Evolutionary conservation across 352 stramenopile genomes (phyloP), one percentile per base, ranked within the genome.

Genomic region (Pythium aristosporum): DNA sequence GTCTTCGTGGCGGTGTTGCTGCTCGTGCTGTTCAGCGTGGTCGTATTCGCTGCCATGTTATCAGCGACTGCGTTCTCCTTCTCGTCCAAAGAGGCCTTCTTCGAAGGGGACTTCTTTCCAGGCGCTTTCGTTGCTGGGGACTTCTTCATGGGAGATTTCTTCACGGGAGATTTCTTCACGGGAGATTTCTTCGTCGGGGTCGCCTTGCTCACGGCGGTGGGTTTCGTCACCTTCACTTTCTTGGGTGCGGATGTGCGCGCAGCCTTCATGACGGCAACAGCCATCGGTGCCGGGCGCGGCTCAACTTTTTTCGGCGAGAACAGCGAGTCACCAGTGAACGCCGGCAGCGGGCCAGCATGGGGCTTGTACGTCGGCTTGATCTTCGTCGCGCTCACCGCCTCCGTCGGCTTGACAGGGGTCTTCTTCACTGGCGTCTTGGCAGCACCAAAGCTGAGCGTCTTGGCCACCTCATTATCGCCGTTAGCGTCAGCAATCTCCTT

Each of bases 261-360:
- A 6, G 67, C 69, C 39, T 77, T 73, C 56, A 67, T 70, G 36
- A 75, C 67, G 20, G 61, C 30, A 2, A 66, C 50, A 12, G 67
- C 43, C 60, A 66, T 74, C 12, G 67, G 70, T 8, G 69, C 57
- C 28, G 73, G 68, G 2, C 64, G 75, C 15, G 66, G 37, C 28
- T 67, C 51, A 13, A 66, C 53, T 30, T 69, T 68, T 21, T 70
- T 85, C 8, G 82, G 80, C 21, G 82, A 76, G 72, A 88, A 91
- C 16, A 79, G 68, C 18, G 82, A 85, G n/a, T 89, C 76, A 3
- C 83, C 79, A 12, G 73, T 72, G 62, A 79, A 79, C 15, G 79
- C 67, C 16, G 83, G 83, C 53, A 92, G 54, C 3, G 80, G 81
- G 1, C 83, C 83, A 37, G 59, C 81, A 67, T 92, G 87, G n/a